Evolutionary conservation across 2,329 filamentous ascomycete genomes (phyloP), one percentile per base, ranked within the genome.

Genomic region (Zasmidium angulare): DNA sequence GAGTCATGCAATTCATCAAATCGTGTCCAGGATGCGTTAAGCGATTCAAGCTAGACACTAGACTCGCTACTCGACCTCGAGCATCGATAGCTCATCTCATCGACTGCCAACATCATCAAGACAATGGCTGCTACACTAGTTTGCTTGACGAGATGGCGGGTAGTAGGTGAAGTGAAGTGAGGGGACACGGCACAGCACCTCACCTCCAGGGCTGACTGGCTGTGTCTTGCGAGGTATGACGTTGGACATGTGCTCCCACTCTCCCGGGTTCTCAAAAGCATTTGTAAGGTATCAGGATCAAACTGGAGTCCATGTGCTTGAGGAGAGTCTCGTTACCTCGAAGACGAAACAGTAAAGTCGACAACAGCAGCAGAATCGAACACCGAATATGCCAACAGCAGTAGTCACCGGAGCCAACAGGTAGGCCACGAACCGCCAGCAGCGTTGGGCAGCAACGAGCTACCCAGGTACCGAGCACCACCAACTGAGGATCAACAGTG

Each of bases 351-450:
- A 29, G 6, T 29, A 29, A 4, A 29, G 26, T n/a, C n/a, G 26
- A 29, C 11, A 29, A 4, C 26, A 29, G 26, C 26, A 6, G 6
- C 11, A 29, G n/a, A 3, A 43, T 3, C 36, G n/a, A 43, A n/a
- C n/a, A n/a, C n/a, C n/a, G 14, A 56, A 46, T 10, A 66, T 66
- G 64, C 64, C 64, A 22, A 55, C 50, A 11, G 64, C 64, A 12
- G 62, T 66, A 12, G 64, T 66, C 14, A 64, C 64, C 23, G 64
- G 64, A 19, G 64, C 64, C n/a, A 66, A 66, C 51, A 46, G 58
- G 58, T 60, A 50, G 17, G 20, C 17, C 43, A 31, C 23, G 26
- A 29, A n/a, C n/a, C 21, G n/a, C 40, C 36, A 23, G 3, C 48
- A 23, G 21, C 20, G 22, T 29, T 50, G 26, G 22, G 21, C 22